These are phyloP conservation scores for Punica granatum DNA, from an alignment of 345 rosid species.

Conservation along the genomic window DNA sequence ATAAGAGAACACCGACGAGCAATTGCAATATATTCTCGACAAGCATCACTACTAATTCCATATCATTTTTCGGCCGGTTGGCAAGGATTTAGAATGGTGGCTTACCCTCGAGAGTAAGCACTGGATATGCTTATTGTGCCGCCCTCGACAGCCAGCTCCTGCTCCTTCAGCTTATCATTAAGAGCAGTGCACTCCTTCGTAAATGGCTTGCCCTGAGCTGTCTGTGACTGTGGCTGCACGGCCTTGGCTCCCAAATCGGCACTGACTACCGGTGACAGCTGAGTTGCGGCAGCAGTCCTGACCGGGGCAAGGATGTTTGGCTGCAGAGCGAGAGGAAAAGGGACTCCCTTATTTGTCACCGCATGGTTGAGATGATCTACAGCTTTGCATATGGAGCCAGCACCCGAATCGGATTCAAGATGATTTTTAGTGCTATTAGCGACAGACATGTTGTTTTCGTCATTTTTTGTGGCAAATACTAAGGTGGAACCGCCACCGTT, in stretches of 20 bases:
- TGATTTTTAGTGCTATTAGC: slow-evolving; percentile 32
- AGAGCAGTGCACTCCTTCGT: slow-evolving; percentile 26
- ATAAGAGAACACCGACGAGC: neutral
- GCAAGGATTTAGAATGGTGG: neutral
- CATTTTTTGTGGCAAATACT: slow-evolving; percentile 39
- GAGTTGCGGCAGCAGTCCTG: slow-evolving; percentile 28
- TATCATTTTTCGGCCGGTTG: neutral
- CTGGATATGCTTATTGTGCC: slow-evolving; percentile 86
- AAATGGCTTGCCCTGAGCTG: slow-evolving; percentile 19
- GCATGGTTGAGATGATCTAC: slow-evolving; percentile 35
- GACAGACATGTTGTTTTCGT: slow-evolving; percentile 38
- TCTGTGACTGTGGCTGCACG: slow-evolving; percentile 26
- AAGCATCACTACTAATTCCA: neutral
- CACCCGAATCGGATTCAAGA: slow-evolving; percentile 29
- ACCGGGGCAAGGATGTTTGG: slow-evolving; percentile 38
- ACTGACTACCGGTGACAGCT: slow-evolving; percentile 25
- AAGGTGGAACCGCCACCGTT: slow-evolving; percentile 28
- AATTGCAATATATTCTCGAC: neutral
- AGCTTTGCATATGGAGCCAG: slow-evolving; percentile 28
- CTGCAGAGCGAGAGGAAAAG: slow-evolving; percentile 59
- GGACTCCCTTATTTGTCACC: slow-evolving; percentile 26
- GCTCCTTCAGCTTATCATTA: slow-evolving; percentile 39
- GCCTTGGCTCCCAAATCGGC: slow-evolving; percentile 30
- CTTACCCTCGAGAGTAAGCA: slow-evolving; percentile 83
- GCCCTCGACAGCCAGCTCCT: slow-evolving; percentile 47